These are phyloP conservation scores for Corylus avellana DNA, from an alignment of 306 rosid species.

Conservation along the genomic window DNA sequence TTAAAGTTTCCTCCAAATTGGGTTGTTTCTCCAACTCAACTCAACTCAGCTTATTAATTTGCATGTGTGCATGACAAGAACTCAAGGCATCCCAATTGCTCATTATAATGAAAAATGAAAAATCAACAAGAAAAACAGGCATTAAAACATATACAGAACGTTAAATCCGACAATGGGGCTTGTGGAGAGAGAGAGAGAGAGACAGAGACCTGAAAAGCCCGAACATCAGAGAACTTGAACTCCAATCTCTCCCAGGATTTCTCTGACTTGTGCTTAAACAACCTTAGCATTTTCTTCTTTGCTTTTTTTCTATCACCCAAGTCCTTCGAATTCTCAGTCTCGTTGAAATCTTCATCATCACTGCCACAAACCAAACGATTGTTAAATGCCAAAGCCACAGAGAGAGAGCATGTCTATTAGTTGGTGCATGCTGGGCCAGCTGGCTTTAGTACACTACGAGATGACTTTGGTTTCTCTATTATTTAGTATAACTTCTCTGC, in stretches of 20 bases:
- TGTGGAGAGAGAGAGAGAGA: not conserved
- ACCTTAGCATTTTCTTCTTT: constrained; percentile 27
- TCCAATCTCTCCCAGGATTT: constrained; percentile 38
- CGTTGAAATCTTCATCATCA: constrained; percentile 27
- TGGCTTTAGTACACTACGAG: too few species aligned
- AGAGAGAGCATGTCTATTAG: not conserved
- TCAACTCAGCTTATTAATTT: too few species aligned
- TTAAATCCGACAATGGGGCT: not conserved
- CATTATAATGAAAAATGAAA: not conserved
- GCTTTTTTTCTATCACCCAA: constrained; percentile 29
- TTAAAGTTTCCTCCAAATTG: not conserved
- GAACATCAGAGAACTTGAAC: constrained; percentile 54
- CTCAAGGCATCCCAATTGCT: too few species aligned
- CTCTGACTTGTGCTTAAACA: constrained; percentile 23
- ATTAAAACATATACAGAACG: not conserved
- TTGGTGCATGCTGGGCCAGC: not conserved
- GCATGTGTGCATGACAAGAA: too few species aligned
- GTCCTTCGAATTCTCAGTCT: constrained; percentile 24
- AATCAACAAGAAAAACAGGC: not conserved
- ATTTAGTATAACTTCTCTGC: too few species aligned
- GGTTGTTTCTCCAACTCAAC: too few species aligned
- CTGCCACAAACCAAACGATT: constrained; percentile 16
- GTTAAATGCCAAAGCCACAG: not conserved
- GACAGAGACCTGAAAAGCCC: constrained; percentile 46
- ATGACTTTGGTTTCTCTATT: too few species aligned